phyloP scores from a whole-genome alignment of 768 basidiomycete species.

The Pleurotus sapidus region DNA sequence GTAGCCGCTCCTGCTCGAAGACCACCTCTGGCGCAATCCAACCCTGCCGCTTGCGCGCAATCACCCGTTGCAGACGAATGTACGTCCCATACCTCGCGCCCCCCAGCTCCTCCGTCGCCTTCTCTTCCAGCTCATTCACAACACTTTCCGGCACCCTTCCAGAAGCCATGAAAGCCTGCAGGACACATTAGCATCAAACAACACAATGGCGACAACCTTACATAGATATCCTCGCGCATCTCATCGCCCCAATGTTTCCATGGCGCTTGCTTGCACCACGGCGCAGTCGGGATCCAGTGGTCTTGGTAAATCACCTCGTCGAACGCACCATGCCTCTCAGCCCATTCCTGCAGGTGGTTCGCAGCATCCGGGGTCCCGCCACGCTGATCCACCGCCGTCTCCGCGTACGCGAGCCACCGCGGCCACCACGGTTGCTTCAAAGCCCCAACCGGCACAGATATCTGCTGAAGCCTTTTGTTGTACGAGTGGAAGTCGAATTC shows the following conservation, averaged over 20 bases:
- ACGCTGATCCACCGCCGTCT: constrained; percentile 47
- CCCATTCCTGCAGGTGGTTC: constrained; percentile 51
- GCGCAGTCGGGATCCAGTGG: constrained; percentile 62
- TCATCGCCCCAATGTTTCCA: constrained; percentile 27
- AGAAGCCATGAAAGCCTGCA: constrained; percentile 61
- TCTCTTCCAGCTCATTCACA: constrained; percentile 50
- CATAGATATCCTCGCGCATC: constrained; percentile 61
- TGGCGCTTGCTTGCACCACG: constrained; percentile 36
- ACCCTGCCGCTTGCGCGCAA: neutral
- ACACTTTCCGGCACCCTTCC: constrained; percentile 52
- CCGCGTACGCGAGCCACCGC: constrained; percentile 58
- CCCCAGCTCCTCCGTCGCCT: constrained; percentile 49
- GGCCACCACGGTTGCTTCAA: constrained; percentile 56
- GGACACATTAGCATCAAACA: neutral
- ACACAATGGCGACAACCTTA: constrained; percentile 19
- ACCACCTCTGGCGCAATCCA: neutral
- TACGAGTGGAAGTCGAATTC: constrained; percentile 74
- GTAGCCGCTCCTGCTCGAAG: no score
- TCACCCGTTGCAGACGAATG: constrained; percentile 4
- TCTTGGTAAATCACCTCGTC: constrained; percentile 57
- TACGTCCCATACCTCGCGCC: constrained; percentile 24
- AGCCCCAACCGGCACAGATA: constrained; percentile 39
- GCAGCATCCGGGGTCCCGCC: constrained; percentile 69
- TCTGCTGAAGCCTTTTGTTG: constrained; percentile 42
- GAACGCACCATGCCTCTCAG: constrained; percentile 49